Percentiles rank a stretch among this genome's conserved stretches.
Conservation (phyloP, 345 rosid species). For the Punica granatum region DNA sequence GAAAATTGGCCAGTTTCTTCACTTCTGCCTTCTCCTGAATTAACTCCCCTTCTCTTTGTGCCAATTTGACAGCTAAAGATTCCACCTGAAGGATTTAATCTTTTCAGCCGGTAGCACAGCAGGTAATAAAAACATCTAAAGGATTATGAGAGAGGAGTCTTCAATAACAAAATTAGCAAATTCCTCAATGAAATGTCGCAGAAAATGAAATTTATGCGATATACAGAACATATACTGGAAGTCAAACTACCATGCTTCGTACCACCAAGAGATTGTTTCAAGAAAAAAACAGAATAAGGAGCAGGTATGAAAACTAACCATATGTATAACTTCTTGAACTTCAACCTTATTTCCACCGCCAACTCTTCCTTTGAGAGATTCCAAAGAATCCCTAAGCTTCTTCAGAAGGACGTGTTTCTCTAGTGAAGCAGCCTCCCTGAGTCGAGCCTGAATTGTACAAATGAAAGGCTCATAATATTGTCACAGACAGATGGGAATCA, state of each 20-base stretch:
- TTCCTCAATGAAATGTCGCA: background rate
- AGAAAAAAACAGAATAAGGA: background rate
- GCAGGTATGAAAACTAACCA: slow-evolving; percentile 13
- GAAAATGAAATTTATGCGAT: background rate
- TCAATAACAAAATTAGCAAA: background rate
- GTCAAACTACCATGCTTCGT: background rate
- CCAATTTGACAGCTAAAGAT: slow-evolving; percentile 86
- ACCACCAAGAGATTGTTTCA: background rate
- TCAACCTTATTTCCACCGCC: slow-evolving; percentile 16
- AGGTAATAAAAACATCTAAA: background rate
- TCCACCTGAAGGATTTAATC: slow-evolving; percentile 56
- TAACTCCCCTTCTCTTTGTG: slow-evolving; percentile 96
- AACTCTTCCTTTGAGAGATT: slow-evolving; percentile 44
- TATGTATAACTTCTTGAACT: slow-evolving; percentile 16
- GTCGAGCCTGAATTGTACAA: slow-evolving; percentile 58
- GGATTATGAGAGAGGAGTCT: background rate
- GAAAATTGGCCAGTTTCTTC: slow-evolving; percentile 76
- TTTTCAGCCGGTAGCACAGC: background rate
- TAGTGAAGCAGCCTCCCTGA: slow-evolving; percentile 87
- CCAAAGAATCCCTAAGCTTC: slow-evolving; percentile 21
- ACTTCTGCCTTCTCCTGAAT: slow-evolving; percentile 95
- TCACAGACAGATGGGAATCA: background rate
- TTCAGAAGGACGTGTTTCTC: slow-evolving; percentile 84
- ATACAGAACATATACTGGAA: background rate
- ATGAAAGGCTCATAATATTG: background rate